A percentile compares a stretch with the other conserved stretches of the same genome.
Evolutionary conservation across 768 basidiomycete species (phyloP).

Genomic region (Mycena alexandri): DNA sequence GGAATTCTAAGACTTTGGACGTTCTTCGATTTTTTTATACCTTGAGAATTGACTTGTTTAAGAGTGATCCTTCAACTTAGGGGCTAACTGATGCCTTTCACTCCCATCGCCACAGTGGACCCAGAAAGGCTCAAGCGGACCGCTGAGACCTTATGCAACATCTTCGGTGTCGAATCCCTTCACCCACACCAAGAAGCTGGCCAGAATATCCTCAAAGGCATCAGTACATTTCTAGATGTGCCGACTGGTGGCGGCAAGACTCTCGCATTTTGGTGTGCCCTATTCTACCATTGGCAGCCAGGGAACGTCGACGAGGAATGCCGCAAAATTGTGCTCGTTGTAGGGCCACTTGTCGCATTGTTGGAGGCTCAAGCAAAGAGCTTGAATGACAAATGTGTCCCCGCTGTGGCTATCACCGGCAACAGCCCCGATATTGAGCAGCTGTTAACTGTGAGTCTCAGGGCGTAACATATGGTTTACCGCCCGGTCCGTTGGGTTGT

Average conservation of each 20-base stretch:
- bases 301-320: conserved; percentile 13
- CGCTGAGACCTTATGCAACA: conserved; percentile 3
- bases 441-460: conserved; percentile 8
- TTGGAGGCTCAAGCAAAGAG: conserved; percentile 24
- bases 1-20: not conserved
- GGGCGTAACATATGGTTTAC: too few relatives aligned
- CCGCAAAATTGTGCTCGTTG: conserved; percentile 35
- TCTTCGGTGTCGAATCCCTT: conserved; percentile 7
- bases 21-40: not conserved
- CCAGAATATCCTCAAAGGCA: conserved; percentile 25
- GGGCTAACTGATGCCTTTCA: conserved; percentile 16
- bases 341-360: conserved; percentile 25
- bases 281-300: conserved; percentile 35
- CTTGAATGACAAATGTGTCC: conserved; percentile 21
- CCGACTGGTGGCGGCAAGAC: conserved; percentile 38
- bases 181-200: conserved; percentile 19
- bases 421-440: conserved; percentile 18
- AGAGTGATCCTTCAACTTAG: not conserved
- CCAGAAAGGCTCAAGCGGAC: conserved; percentile 15
- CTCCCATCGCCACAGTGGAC: conserved; percentile 8
- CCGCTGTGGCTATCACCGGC: conserved; percentile 21
- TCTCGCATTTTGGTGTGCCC: conserved; percentile 34
- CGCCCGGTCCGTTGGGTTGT: too few relatives aligned
- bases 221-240: conserved; percentile 25
- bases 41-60: not conserved